Conservation (phyloP, 305 asterid species). For the Lippia alba region DNA sequence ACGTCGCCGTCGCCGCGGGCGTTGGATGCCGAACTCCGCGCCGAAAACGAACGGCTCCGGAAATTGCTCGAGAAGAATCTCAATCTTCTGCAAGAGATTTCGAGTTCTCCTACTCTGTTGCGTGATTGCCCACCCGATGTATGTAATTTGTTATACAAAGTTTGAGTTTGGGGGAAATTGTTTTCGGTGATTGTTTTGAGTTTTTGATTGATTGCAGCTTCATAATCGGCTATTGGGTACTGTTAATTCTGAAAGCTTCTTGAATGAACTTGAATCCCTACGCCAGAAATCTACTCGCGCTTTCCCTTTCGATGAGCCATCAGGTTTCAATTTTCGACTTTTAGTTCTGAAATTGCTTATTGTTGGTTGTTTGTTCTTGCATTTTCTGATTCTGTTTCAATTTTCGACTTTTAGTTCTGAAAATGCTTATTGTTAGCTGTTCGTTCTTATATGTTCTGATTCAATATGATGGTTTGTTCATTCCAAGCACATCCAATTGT, state of each 20-base stretch:
- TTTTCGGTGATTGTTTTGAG: not conserved
- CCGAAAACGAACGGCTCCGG: slow-evolving; percentile 78
- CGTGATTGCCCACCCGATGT: slow-evolving; percentile 82
- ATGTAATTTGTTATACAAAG: slow-evolving; percentile 10
- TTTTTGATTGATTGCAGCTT: slow-evolving; percentile 53
- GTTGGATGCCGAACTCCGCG: slow-evolving; percentile 54
- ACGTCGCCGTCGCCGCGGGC: slow-evolving; percentile 44
- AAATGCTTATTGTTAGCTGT: not conserved
- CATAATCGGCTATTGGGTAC: slow-evolving; percentile 66
- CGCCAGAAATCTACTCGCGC: slow-evolving; percentile 42
- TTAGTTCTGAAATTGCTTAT: not conserved
- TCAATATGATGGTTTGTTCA: slow-evolving; percentile 6
- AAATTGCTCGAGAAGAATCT: slow-evolving; percentile 75
- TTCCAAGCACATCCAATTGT: not conserved
- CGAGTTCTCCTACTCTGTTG: slow-evolving; percentile 52
- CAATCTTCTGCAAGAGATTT: slow-evolving; percentile 59
- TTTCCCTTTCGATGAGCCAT: slow-evolving; percentile 59
- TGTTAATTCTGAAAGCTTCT: slow-evolving; percentile 62
- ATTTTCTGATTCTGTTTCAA: slow-evolving; percentile 34
- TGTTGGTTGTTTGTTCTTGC: not conserved
- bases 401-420: slow-evolving; percentile 21
- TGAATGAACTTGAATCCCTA: slow-evolving; percentile 62
- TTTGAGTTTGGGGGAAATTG: slow-evolving; percentile 15
- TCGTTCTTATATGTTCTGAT: not conserved
- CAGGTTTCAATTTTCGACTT: slow-evolving; percentile 47